These are phyloP conservation scores for Scheffersomyces coipomensis DNA, from an alignment of 805 yeast genomes.

Conservation along the genomic window DNA sequence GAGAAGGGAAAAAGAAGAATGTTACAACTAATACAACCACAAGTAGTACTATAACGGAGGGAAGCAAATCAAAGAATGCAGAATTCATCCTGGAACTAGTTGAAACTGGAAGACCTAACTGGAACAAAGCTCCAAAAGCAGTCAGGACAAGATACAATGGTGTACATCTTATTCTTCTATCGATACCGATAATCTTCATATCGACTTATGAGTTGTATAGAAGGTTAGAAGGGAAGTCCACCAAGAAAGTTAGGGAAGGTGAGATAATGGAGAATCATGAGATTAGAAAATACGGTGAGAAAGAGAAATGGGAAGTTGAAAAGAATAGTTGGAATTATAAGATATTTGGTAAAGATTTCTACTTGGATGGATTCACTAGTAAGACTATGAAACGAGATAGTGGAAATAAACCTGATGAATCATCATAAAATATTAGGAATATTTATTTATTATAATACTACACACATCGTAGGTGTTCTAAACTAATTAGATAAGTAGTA, in stretches of 20 bases:
- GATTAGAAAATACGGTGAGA: constrained; percentile 35
- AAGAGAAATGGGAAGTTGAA: constrained; percentile 38
- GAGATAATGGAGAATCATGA: constrained; percentile 32
- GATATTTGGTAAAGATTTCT: constrained; percentile 41
- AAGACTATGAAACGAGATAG: constrained; percentile 26
- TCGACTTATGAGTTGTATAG: constrained; percentile 34
- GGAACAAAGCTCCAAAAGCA: constrained; percentile 43
- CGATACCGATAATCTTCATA: constrained; percentile 35
- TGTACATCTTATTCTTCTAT: constrained; percentile 32
- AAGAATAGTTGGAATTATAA: constrained; percentile 33
- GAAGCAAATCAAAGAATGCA: constrained; percentile 18
- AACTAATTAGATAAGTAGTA: not conserved
- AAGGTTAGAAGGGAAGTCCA: constrained; percentile 38
- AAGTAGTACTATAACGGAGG: not conserved
- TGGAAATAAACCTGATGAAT: constrained; percentile 1
- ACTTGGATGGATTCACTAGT: constrained; percentile 43
- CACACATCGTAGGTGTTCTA: no score
- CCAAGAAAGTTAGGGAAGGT: constrained; percentile 40
- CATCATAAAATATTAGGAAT: no score
- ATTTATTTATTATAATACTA: no score
- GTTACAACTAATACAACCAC: not conserved
- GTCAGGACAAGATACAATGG: constrained; percentile 36
- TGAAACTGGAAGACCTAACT: constrained; percentile 40
- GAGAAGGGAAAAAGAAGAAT: constrained; percentile 15
- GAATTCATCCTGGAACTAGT: constrained; percentile 36